Conservation (phyloP, 139 green algal species). For the Zygnema circumcarinatum region DNA sequence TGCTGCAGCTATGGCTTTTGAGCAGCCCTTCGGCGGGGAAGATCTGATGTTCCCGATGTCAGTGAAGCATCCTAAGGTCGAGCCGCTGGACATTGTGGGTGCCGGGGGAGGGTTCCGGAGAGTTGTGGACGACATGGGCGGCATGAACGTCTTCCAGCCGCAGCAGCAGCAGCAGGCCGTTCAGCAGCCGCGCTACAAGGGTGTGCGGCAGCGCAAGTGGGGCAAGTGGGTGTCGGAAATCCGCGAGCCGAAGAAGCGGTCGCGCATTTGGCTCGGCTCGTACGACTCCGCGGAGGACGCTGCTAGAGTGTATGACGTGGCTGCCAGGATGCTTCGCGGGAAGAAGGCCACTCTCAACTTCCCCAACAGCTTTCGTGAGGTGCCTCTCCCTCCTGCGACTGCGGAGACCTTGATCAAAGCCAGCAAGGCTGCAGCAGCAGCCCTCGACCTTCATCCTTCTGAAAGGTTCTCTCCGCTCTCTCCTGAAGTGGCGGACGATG, state of each 20-base stretch:
- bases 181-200: conserved; percentile 45
- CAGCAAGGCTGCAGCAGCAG: too few relatives aligned
- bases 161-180: background rate
- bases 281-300: conserved; percentile 69
- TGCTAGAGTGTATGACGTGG: conserved; percentile 65
- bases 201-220: conserved; percentile 66
- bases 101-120: background rate
- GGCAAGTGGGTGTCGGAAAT: conserved; percentile 71
- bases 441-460: too few relatives aligned
- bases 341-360: conserved; percentile 88
- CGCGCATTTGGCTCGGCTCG: conserved; percentile 66
- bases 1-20: conserved; percentile 8
- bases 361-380: conserved; percentile 19
- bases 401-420: conserved; percentile 11
- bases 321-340: conserved; percentile 75
- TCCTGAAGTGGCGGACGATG: too few relatives aligned
- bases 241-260: conserved; percentile 60
- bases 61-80: background rate
- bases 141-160: background rate
- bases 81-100: background rate
- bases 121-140: background rate
- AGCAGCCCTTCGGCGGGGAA: background rate
- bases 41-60: background rate
- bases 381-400: conserved; percentile 5
- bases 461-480: too few relatives aligned